phyloP scores from a whole-genome alignment of 305 asterid species.

The Rubia peregrina region DNA sequence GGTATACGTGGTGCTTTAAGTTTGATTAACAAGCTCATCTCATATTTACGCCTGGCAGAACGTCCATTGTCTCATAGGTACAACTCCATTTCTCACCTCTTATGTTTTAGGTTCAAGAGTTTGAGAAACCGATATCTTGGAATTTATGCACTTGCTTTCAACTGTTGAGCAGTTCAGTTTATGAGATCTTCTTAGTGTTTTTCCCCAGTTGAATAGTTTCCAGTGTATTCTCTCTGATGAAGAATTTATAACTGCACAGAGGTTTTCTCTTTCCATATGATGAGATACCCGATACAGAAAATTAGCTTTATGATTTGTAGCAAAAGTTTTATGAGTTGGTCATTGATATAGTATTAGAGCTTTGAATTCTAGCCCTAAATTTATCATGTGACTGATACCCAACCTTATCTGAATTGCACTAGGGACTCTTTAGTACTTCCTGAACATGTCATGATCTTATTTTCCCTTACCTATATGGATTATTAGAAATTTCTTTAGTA shows the following conservation, averaged over 20 bases:
- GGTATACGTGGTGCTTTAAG: constrained; percentile 98
- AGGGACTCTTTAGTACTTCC: background rate
- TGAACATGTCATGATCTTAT: background rate
- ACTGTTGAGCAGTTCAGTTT: background rate
- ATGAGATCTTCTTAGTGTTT: background rate
- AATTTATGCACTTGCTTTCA: background rate
- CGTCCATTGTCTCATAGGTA: constrained; percentile 84
- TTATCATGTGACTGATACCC: background rate
- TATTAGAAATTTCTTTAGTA: no score
- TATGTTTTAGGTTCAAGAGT: background rate
- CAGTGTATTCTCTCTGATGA: background rate
- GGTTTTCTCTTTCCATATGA: background rate
- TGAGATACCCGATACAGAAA: background rate
- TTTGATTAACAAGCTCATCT: constrained; percentile 76
- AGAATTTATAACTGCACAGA: background rate
- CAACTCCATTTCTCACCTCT: constrained; percentile 12
- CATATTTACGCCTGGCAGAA: constrained; percentile 72
- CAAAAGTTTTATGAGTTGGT: background rate
- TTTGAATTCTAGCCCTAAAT: background rate
- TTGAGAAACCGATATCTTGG: background rate
- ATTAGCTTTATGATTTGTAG: background rate
- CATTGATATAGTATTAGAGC: background rate
- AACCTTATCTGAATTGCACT: background rate
- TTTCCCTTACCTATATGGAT: background rate
- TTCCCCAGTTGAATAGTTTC: background rate